Base-by-base conservation (phyloP, 2,329 filamentous ascomycete species). In the Periconia macrospinosa region DNA sequence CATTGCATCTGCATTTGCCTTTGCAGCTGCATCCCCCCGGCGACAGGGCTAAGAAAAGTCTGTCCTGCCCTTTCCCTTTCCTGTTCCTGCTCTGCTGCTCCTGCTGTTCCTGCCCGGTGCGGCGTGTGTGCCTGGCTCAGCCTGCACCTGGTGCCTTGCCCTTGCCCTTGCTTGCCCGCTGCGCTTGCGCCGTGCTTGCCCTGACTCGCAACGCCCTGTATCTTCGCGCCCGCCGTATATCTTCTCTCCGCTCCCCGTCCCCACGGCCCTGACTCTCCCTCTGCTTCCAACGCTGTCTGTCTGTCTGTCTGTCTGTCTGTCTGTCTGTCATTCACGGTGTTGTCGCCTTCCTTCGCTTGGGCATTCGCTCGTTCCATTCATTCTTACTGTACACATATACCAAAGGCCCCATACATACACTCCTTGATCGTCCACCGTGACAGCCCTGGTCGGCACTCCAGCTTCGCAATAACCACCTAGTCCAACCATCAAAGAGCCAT, bases 351-450 rank as follows among this genome's bases (percentile, higher is more conserved):
- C 55, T 59, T 73, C 69, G 59, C 70, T 72, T 66, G 69, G 75
- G 72, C 74, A 71, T 63, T 73, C 68, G 75, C 76, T 78, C 76
- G 62, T 72, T 74, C 58, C 70, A 62, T 68, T 70, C 70, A 44
- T 67, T 73, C 65, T 61, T 27, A 27, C 66, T 63, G 56, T 68
- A 43, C 54, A 14, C 15, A 37, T 13, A 37, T n/a, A n/a, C n/a
- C n/a, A n/a, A n/a, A n/a, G n/a, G n/a, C n/a, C n/a, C n/a, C 33
- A 63, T 62, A 70, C 67, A 59, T 60, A 68, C 68, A 66, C 69
- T 74, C 66, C 48, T 62, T 73, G 61, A 64, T 37, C 11, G 5
- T 62, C 71, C 66, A 53, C 59, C 57, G 67, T 68, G 66, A 66
- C 62, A 67, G 75, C 75, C 75, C 75, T 75, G 75, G 75, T 77